Percentiles rank a stretch among this genome's conserved stretches.
These are phyloP conservation scores for Coffea canephora DNA, from an alignment of 257 asterid species.

Conservation along the genomic window DNA sequence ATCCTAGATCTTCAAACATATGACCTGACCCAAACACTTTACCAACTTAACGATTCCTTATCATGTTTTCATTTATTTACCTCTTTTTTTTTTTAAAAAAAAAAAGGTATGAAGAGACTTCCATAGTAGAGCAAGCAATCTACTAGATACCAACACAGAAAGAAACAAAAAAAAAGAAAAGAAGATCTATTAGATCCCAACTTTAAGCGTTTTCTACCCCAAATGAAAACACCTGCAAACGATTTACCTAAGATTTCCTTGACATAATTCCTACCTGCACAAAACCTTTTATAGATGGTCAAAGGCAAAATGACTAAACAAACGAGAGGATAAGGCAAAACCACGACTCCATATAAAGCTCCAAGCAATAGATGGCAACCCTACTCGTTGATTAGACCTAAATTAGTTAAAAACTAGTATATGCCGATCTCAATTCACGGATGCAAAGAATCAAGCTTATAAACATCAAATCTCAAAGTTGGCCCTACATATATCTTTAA, in stretches of 20 bases:
- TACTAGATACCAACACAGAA: background rate
- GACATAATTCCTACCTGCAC: background rate
- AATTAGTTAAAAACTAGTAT: background rate
- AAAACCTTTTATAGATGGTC: background rate
- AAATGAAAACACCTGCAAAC: background rate
- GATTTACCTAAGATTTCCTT: background rate
- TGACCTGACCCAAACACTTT: slow-evolving; percentile 7
- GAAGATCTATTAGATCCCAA: background rate
- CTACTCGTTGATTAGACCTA: background rate
- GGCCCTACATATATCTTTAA: background rate
- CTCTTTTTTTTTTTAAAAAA: no score
- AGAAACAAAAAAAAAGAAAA: no score
- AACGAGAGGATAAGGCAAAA: background rate
- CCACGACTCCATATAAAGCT: background rate
- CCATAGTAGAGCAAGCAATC: background rate
- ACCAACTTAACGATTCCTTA: background rate
- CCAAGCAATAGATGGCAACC: background rate
- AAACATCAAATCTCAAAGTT: slow-evolving; percentile 1
- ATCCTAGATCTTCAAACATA: slow-evolving; percentile 5
- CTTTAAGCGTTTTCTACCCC: background rate
- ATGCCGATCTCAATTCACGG: background rate
- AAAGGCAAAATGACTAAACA: background rate
- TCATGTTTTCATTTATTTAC: no score
- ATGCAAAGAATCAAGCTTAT: background rate
- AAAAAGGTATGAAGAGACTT: background rate